Evolutionary conservation across 169 alveolate genomes (phyloP).

Genomic region (Cryptosporidium bovis): DNA sequence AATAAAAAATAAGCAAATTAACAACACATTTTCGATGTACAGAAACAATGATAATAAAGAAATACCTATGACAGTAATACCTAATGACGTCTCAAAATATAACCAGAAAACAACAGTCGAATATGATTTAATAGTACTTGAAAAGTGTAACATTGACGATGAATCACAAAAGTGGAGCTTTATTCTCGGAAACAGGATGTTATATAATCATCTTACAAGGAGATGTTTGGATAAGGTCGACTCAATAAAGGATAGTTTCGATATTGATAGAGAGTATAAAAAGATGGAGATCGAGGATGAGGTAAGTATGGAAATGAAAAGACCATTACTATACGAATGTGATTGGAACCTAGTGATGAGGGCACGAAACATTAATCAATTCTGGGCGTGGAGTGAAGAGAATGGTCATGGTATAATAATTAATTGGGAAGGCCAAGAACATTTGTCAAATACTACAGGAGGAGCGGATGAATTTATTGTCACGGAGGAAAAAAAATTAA

Average conservation of each 20-base stretch:
- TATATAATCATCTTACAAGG: constrained; percentile 15
- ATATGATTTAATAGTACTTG: constrained; percentile 18
- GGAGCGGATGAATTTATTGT: constrained; percentile 65
- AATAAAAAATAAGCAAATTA: not conserved
- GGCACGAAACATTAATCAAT: constrained; percentile 61
- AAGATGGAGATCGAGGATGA: not conserved
- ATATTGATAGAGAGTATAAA: not conserved
- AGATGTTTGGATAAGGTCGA: constrained; percentile 34
- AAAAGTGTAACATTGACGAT: constrained; percentile 22
- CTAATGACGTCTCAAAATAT: constrained; percentile 48
- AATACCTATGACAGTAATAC: constrained; percentile 64
- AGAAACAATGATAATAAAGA: not conserved
- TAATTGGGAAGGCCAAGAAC: constrained; percentile 61
- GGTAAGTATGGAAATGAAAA: not conserved
- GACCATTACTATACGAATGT: constrained; percentile 30
- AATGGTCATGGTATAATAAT: constrained; percentile 15
- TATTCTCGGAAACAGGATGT: constrained; percentile 63
- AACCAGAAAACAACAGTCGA: constrained; percentile 29
- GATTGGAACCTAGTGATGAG: constrained; percentile 74
- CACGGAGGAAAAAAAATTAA: constrained; percentile 29
- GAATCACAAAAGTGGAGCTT: constrained; percentile 59
- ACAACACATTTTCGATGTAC: not conserved
- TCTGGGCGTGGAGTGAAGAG: constrained; percentile 62
- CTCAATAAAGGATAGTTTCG: not conserved
- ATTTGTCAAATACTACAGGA: constrained; percentile 45